Evolutionary conservation across 2,329 filamentous ascomycete species (phyloP).

Genomic region (Corynespora cassiicola): DNA sequence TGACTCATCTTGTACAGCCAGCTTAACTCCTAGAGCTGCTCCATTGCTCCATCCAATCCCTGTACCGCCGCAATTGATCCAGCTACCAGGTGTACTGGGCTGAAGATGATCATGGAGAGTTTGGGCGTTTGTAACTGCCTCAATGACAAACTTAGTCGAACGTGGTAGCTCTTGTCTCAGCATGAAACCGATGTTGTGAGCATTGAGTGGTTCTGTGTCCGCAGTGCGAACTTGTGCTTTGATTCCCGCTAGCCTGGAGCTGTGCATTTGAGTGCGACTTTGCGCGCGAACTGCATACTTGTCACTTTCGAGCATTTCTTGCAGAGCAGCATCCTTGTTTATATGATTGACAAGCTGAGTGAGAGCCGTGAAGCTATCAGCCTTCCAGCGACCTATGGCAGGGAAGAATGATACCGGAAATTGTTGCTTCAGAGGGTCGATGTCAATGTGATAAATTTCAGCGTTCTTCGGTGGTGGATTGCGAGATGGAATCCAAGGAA

Average conservation of each 20-base stretch:
- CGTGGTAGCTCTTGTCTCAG: conserved; percentile 11
- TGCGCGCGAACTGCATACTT: conserved; percentile 6
- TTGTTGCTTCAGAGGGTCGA: conserved; percentile 72
- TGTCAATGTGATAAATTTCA: conserved; percentile 68
- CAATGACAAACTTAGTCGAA: conserved; percentile 18
- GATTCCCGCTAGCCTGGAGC: conserved; percentile 26
- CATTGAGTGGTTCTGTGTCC: conserved; percentile 23
- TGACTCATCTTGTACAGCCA: conserved; percentile 49
- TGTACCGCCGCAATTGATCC: conserved; percentile 62
- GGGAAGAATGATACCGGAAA: conserved; percentile 78
- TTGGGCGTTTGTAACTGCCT: conserved; percentile 18
- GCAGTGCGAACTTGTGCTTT: conserved; percentile 19
- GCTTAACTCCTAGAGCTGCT: conserved; percentile 58
- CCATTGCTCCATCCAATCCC: conserved; percentile 63
- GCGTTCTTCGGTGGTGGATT: conserved; percentile 62
- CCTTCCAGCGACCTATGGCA: conserved; percentile 69
- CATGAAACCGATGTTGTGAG: conserved; percentile 17
- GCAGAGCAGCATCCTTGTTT: conserved; percentile 10
- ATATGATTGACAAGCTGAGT: conserved; percentile 38
- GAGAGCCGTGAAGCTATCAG: conserved; percentile 64
- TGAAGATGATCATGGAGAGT: conserved; percentile 20
- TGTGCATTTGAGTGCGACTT: conserved; percentile 14
- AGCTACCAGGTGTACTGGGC: conserved; percentile 48
- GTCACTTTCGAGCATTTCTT: conserved; percentile 1
- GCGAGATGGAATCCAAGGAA: conserved; percentile 26